A percentile compares a stretch with the other conserved stretches of the same genome.
phyloP scores from a whole-genome alignment of 2,329 filamentous ascomycete species.

The Aspergillus terreus region DNA sequence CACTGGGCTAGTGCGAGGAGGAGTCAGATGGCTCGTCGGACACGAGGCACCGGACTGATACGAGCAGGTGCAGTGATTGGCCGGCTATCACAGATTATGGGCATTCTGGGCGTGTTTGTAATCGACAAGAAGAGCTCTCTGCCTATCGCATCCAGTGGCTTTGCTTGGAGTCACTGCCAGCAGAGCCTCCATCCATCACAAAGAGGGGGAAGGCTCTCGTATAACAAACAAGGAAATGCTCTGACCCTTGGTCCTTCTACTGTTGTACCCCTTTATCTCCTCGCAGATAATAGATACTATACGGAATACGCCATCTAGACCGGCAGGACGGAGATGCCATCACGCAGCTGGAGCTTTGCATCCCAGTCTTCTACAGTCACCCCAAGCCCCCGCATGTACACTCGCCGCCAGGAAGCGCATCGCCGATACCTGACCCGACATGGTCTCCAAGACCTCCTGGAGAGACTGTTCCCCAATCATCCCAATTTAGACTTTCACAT shows the following conservation, averaged over 20 bases:
- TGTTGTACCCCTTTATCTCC: too few species aligned
- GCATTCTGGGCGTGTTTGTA: background rate
- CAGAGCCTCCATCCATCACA: slow-evolving; percentile 1
- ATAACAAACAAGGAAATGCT: background rate
- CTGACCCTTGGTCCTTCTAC: background rate
- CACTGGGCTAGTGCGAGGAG: background rate
- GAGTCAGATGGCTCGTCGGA: background rate
- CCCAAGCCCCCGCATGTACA: background rate
- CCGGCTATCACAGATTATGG: background rate
- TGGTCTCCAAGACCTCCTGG: slow-evolving; percentile 17
- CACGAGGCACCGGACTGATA: background rate
- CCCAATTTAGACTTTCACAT: slow-evolving; percentile 19
- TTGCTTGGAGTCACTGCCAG: background rate
- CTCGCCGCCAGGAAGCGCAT: slow-evolving; percentile 13
- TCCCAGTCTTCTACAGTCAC: slow-evolving; percentile 4
- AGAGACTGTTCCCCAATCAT: slow-evolving; percentile 16
- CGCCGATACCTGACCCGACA: slow-evolving; percentile 13
- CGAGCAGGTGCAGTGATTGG: background rate
- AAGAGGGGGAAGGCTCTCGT: background rate
- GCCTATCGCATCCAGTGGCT: background rate
- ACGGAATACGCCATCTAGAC: too few species aligned
- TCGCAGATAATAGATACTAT: too few species aligned
- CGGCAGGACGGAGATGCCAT: background rate
- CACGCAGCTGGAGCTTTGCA: slow-evolving; percentile 2
- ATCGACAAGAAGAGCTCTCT: background rate